These are phyloP conservation scores for Rhytidiadelphus loreus DNA, from an alignment of 225 moss, liverwort and hornwort species.

Conservation along the genomic window DNA sequence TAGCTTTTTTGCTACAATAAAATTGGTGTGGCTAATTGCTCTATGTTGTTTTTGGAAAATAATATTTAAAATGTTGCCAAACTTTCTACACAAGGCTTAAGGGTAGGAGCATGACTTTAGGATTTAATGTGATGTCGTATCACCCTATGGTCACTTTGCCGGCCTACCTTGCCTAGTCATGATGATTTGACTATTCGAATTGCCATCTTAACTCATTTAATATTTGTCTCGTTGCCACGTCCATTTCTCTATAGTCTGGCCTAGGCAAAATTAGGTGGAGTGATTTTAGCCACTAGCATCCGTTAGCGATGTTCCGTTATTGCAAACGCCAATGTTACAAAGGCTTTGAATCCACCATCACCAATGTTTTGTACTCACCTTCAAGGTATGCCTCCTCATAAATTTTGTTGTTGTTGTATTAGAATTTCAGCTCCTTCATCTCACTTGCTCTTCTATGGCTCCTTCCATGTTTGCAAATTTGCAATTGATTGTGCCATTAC, in stretches of 20 bases:
- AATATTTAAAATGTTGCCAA: background rate
- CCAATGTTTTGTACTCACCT: too few species aligned
- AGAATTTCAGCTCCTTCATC: too few species aligned
- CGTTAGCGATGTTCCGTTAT: fast-evolving
- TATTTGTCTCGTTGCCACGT: fast-evolving
- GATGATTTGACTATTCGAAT: too few species aligned
- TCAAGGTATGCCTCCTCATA: too few species aligned
- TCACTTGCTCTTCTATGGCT: fast-evolving
- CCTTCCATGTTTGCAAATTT: background rate
- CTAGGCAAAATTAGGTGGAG: too few species aligned
- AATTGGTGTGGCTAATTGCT: background rate
- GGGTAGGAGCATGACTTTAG: background rate
- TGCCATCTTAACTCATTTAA: too few species aligned
- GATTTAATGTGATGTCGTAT: background rate
- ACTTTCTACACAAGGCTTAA: background rate
- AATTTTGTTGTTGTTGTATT: too few species aligned
- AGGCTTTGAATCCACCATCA: too few species aligned
- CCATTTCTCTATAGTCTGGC: too few species aligned
- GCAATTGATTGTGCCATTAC: background rate
- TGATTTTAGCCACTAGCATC: too few species aligned
- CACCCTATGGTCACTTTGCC: fast-evolving
- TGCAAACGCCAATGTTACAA: too few species aligned
- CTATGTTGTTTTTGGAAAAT: background rate
- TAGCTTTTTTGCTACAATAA: background rate
- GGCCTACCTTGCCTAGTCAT: fast-evolving